Evolutionary conservation across 768 basidiomycete species (phyloP), one percentile per base, ranked within the genome.

Genomic region (Auriscalpium vulgare): DNA sequence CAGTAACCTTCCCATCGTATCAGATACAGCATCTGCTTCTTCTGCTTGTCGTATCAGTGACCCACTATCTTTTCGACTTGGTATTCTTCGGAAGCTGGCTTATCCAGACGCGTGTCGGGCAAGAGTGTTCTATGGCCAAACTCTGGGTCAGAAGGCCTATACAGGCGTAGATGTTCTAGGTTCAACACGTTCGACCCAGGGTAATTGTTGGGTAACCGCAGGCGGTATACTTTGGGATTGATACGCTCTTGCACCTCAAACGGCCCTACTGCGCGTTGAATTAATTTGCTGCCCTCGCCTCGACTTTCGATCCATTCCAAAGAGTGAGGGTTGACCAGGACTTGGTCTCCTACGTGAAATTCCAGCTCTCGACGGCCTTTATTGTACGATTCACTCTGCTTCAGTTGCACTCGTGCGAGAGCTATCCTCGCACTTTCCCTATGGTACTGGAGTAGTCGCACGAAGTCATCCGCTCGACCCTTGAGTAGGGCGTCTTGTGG

Each of bases 171-270:
- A 43, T 68, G 66, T 6, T 51, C 52, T 5, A 64, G 62, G 43
- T 68, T 66, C 3, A 68, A 16, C 5, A 68, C 57, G 3, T 62
- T 59, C 36, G 63, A 60, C 13, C 62, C 61, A 0, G 57, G 48
- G 54, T 65, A 68, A 1, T 59, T 60, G 3, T 56, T 51, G 4
- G 56, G 59, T 16, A 67, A 14, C 11, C 59, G 17, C 13, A 66
- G 19, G 16, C 56, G 55, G 52, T 65, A 67, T 19, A 59, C 58
- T 10, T 62, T 47, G 16, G 63, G 65, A 47, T 59, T 63, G 1
- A 69, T 29, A 29, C 59, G 64, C 44, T 62, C 49, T 35, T 61
- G 53, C 0, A 69, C 50, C 47, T 59, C 58, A 40, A 68, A 69
- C 1, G 67, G 67, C 2, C 68, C 64, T 52, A 56, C 21, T 23